Evolutionary conservation across 345 rosid genomes (phyloP).

Genomic region (Physaria fendleri): DNA sequence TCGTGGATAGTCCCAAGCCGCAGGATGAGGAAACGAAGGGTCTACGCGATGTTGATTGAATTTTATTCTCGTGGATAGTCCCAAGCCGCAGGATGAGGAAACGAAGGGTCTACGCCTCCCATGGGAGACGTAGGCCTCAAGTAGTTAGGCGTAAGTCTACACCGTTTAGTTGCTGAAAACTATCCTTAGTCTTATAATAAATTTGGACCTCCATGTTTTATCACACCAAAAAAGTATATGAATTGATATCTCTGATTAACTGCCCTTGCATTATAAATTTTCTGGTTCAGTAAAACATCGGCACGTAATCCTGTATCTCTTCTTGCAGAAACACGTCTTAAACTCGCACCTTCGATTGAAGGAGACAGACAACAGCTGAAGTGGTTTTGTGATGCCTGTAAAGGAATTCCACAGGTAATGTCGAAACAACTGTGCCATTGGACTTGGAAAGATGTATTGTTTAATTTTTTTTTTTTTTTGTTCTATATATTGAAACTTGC

Average conservation of each 20-base stretch:
- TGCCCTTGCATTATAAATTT: not conserved
- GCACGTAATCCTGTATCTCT: not conserved
- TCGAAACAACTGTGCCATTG: not conserved
- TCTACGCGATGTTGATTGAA: conserved; percentile 42
- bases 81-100: conserved; percentile 72
- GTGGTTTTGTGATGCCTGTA: conserved; percentile 91
- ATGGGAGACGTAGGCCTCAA: conserved; percentile 59
- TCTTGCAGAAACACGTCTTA: conserved; percentile 63
- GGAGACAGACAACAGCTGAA: conserved; percentile 70
- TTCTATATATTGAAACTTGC: not conserved
- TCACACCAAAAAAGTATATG: not conserved
- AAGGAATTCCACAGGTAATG: conserved; percentile 86
- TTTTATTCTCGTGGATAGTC: conserved; percentile 60
- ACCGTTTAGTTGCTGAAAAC: conserved; percentile 25
- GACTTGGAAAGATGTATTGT: not conserved
- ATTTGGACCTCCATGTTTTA: not conserved
- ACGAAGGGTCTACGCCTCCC: conserved; percentile 38
- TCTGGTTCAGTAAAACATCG: not conserved
- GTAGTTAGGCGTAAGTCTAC: conserved; percentile 65
- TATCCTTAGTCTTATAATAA: conserved; percentile 3
- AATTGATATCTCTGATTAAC: conserved; percentile 5
- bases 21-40: conserved; percentile 70
- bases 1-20: conserved; percentile 68
- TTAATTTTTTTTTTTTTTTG: not conserved
- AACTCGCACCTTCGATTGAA: conserved; percentile 71